Percentiles rank a stretch among this genome's conserved stretches.
These are phyloP conservation scores for Tricholoma terreum DNA, from an alignment of 768 basidiomycete species.

Conservation along the genomic window DNA sequence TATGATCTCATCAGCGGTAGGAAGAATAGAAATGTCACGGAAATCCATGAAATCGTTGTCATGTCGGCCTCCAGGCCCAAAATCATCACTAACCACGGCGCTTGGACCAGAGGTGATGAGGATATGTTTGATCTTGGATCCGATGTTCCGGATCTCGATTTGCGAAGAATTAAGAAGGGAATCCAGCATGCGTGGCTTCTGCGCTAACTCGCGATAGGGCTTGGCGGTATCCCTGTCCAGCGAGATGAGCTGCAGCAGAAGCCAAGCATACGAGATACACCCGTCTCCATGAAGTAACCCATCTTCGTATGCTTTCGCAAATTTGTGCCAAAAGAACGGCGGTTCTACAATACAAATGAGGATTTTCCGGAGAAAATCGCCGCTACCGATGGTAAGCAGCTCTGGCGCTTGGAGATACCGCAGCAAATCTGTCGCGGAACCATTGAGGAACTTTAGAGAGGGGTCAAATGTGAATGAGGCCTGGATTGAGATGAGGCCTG, in stretches of 20 bases:
- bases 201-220: conserved; percentile 37
- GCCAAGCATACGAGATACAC: conserved; percentile 41
- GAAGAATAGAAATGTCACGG: conserved; percentile 57
- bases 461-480: conserved; percentile 39
- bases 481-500: conserved; percentile 39
- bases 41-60: conserved; percentile 70
- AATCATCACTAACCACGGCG: conserved; percentile 13
- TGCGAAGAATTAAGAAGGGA: conserved; percentile 20
- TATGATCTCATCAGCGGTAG: conserved; percentile 55
- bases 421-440: conserved; percentile 33
- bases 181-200: conserved; percentile 27
- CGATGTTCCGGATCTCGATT: not conserved
- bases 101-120: not conserved
- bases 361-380: conserved; percentile 38
- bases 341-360: conserved; percentile 22
- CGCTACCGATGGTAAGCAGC: conserved; percentile 38
- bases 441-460: conserved; percentile 40
- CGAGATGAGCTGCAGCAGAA: conserved; percentile 47
- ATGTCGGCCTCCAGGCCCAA: conserved; percentile 71
- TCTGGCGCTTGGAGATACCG: conserved; percentile 35
- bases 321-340: not conserved
- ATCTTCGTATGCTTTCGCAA: conserved; percentile 32
- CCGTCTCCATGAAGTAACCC: conserved; percentile 30
- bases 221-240: conserved; percentile 33
- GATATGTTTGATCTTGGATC: not conserved